Conservation (phyloP, 148 eudicot genomes). For the Cornus kousa region DNA sequence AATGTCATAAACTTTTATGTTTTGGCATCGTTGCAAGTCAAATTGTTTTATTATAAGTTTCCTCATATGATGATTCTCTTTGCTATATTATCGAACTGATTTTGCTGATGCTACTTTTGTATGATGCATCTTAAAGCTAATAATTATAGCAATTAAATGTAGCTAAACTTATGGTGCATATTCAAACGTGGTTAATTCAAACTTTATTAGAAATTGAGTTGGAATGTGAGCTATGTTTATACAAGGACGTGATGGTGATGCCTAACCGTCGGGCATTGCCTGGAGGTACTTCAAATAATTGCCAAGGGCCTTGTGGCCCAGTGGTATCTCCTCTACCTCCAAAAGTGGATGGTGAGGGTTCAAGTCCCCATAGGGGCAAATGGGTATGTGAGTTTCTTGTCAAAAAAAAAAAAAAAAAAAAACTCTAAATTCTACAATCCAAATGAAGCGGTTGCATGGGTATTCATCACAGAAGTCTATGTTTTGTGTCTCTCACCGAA, state of each 20-base stretch:
- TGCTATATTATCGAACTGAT: background rate
- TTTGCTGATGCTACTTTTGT: background rate
- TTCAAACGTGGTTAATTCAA: background rate
- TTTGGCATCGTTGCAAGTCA: background rate
- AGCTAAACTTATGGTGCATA: background rate
- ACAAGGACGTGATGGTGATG: background rate
- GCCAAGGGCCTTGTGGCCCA: too few species aligned
- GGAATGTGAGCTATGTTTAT: background rate
- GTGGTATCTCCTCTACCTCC: too few species aligned
- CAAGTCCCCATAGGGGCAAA: too few species aligned
- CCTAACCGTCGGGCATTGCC: background rate
- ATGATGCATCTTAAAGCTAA: background rate
- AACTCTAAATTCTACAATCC: background rate
- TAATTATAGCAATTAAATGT: background rate
- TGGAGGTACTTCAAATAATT: background rate
- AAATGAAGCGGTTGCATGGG: background rate
- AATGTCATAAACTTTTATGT: background rate
- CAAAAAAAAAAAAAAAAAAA: too few species aligned
- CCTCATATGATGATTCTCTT: background rate
- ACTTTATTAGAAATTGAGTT: background rate
- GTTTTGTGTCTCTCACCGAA: background rate
- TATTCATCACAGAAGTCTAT: background rate
- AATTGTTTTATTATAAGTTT: background rate
- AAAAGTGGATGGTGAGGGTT: too few species aligned
- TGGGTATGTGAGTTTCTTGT: too few species aligned